Evolutionary conservation across 148 eudicot species (phyloP).

Genomic region (Agrostemma githago): DNA sequence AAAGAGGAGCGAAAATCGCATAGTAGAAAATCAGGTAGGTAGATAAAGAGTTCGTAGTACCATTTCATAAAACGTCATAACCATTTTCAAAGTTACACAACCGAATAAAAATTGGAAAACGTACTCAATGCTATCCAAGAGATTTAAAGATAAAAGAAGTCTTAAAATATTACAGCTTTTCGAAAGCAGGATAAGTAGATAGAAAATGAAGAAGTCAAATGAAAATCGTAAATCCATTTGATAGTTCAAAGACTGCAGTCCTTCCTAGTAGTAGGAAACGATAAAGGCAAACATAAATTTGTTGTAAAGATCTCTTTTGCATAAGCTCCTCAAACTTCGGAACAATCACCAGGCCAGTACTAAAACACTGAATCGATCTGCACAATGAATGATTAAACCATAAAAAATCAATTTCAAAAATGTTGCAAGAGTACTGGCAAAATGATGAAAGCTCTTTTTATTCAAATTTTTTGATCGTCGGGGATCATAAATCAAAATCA

Average conservation of each 20-base stretch:
- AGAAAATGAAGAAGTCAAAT: conserved; percentile 15
- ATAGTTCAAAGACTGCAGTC: conserved; percentile 35
- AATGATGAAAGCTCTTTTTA: conserved; percentile 14
- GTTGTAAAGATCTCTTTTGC: conserved; percentile 63
- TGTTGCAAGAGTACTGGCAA: conserved; percentile 23
- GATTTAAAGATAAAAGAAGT: conserved; percentile 29
- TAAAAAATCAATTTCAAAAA: conserved; percentile 33
- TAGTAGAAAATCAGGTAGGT: not conserved
- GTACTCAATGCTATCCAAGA: conserved; percentile 20
- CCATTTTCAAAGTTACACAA: conserved; percentile 32
- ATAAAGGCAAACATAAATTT: conserved; percentile 43
- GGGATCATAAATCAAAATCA: not conserved
- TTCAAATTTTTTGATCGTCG: not conserved
- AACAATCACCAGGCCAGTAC: conserved; percentile 79
- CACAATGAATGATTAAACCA: conserved; percentile 60
- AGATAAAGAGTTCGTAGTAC: conserved; percentile 19
- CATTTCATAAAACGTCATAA: conserved; percentile 27
- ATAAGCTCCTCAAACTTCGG: conserved; percentile 74
- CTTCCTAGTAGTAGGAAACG: conserved; percentile 30
- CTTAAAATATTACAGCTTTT: conserved; percentile 38
- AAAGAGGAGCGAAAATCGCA: not conserved
- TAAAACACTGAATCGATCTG: conserved; percentile 83
- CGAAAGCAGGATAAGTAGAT: conserved; percentile 14
- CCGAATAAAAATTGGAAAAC: conserved; percentile 16
- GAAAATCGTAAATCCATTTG: conserved; percentile 36